Percentiles rank a stretch among this genome's conserved stretches.
phyloP scores from a whole-genome alignment of 768 basidiomycete species.

The Tricholoma furcatifolium region DNA sequence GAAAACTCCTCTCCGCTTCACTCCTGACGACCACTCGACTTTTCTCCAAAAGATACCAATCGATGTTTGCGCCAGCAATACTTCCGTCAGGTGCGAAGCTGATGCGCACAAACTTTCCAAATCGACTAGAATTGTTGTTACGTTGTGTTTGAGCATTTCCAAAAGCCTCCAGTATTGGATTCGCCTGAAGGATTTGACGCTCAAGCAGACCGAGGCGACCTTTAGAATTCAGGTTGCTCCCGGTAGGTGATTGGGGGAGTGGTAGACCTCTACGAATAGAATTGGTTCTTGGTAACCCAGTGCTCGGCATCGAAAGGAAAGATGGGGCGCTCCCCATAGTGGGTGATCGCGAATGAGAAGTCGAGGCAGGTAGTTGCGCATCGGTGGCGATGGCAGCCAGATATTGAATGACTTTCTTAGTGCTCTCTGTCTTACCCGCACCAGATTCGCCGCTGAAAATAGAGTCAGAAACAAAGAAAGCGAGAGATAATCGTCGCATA shows the following conservation, averaged over 20 bases:
- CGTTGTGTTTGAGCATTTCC: slow-evolving; percentile 98
- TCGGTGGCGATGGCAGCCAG: slow-evolving; percentile 95
- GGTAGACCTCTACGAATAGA: slow-evolving; percentile 58
- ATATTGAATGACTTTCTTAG: slow-evolving; percentile 99
- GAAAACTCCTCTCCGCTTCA: slow-evolving; percentile 90
- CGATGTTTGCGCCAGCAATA: slow-evolving; percentile 96
- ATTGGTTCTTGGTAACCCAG: slow-evolving; percentile 67
- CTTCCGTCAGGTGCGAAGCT: slow-evolving; percentile 91
- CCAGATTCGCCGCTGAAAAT: slow-evolving; percentile 88
- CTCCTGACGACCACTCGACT: slow-evolving; percentile 88
- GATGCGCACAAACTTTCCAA: slow-evolving; percentile 97
- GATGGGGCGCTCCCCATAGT: slow-evolving; percentile 53
- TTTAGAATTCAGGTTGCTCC: slow-evolving; percentile 55
- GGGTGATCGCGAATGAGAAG: slow-evolving; percentile 67
- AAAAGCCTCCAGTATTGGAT: slow-evolving; percentile 96
- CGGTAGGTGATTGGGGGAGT: slow-evolving; percentile 43
- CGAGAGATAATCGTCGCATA: slow-evolving; percentile 38
- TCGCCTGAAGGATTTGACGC: slow-evolving; percentile 95
- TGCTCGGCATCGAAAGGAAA: slow-evolving; percentile 53
- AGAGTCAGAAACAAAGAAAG: slow-evolving; percentile 10
- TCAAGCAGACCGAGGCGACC: slow-evolving; percentile 86
- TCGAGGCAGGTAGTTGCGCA: slow-evolving; percentile 50
- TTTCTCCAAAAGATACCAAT: slow-evolving; percentile 99
- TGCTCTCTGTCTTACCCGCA: slow-evolving; percentile 98
- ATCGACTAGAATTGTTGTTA: slow-evolving; percentile 98